Conservation (phyloP, 1,284 basidiomycete species). For the Wallemia ichthyophaga region DNA sequence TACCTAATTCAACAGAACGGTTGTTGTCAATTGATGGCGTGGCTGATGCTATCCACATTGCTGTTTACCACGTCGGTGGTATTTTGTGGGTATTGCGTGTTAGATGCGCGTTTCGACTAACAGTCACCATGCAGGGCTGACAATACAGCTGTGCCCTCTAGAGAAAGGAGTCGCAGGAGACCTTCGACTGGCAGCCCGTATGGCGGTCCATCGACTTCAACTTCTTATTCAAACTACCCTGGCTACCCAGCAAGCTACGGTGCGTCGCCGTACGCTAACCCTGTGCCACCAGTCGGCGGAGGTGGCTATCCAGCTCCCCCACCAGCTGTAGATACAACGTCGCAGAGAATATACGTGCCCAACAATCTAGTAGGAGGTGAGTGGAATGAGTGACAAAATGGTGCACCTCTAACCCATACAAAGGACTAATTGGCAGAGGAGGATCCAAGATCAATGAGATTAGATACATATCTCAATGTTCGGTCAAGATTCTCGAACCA, state of each 20-base stretch:
- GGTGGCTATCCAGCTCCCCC: conserved; percentile 8
- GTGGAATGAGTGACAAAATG: no score
- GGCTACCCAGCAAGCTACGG: conserved; percentile 10
- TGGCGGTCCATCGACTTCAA: conserved; percentile 3
- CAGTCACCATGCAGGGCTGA: conserved; percentile 18
- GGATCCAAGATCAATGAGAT: conserved; percentile 99
- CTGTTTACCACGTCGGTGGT: conserved; percentile 93
- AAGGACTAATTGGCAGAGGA: conserved; percentile 76
- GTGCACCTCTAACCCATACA: no score
- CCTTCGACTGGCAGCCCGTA: conserved; percentile 9
- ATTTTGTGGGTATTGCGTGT: conserved; percentile 27
- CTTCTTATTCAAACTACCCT: conserved; percentile 19
- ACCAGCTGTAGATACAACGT: conserved; percentile 22
- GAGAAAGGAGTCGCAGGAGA: conserved; percentile 10
- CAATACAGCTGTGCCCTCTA: conserved; percentile 7
- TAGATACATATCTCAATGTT: conserved; percentile 60
- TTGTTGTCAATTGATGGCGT: conserved; percentile 92
- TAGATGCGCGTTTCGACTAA: conserved; percentile 22
- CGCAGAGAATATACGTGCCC: conserved; percentile 94
- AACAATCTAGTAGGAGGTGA: conserved; percentile 74
- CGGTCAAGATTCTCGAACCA: conserved; percentile 97
- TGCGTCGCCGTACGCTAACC: conserved; percentile 7
- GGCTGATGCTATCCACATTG: conserved; percentile 98
- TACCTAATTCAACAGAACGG: conserved; percentile 96
- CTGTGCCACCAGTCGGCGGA: conserved; percentile 14